phyloP scores from a whole-genome alignment of 495 filamentous ascomycete genomes.

The Aspergillus hancockii region DNA sequence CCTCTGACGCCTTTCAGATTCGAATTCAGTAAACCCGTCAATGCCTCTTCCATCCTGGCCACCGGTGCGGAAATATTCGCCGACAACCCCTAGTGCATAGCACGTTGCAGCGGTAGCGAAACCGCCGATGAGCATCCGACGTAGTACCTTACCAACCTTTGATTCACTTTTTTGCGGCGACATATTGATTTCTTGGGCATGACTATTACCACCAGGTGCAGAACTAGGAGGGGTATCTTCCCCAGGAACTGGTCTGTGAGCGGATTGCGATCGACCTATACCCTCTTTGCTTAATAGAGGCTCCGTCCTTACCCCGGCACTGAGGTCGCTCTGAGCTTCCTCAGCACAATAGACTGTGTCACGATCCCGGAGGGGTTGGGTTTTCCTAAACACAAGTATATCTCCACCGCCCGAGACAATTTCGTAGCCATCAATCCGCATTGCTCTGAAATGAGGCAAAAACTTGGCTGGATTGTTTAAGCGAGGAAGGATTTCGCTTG shows the following conservation, averaged over 20 bases:
- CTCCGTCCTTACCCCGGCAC: not conserved
- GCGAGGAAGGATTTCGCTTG: conserved; percentile 64
- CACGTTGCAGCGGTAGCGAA: conserved; percentile 60
- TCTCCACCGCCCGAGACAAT: conserved; percentile 70
- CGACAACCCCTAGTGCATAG: conserved; percentile 69
- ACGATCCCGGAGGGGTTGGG: conserved; percentile 26
- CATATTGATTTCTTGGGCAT: conserved; percentile 1
- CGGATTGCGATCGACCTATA: not conserved
- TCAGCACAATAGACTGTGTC: conserved; percentile 14
- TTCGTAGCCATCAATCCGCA: conserved; percentile 70
- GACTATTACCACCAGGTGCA: conserved; percentile 22
- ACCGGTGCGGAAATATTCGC: conserved; percentile 65
- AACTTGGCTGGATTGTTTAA: conserved; percentile 72
- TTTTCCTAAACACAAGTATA: conserved; percentile 72
- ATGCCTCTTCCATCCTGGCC: conserved; percentile 55
- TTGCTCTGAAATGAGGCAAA: conserved; percentile 63
- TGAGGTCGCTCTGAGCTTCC: conserved; percentile 8
- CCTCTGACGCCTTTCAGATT: conserved; percentile 39
- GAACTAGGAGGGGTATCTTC: conserved; percentile 45
- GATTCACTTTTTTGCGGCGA: conserved; percentile 24
- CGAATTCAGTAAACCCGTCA: conserved; percentile 51
- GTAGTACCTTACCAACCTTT: conserved; percentile 37
- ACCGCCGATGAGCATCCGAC: conserved; percentile 57
- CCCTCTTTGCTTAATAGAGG: conserved; percentile 6
- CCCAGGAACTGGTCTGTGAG: conserved; percentile 51